Base-by-base conservation (phyloP, 1,139 yeast genomes). In the Sugiyamaella japonica region DNA sequence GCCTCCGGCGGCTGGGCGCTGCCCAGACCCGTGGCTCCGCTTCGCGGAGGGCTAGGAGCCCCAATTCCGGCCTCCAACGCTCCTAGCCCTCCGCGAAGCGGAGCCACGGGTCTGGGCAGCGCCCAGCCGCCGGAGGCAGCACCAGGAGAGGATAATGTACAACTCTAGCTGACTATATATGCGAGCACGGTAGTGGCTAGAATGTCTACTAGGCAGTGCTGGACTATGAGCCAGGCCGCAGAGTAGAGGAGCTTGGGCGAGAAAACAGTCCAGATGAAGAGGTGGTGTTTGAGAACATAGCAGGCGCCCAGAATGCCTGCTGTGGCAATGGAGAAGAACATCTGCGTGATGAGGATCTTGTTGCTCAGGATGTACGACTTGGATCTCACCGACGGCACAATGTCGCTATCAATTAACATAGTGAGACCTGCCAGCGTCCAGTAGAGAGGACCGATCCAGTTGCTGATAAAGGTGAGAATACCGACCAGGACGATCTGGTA, bases 261-360 rank as follows among this genome's bases (percentile, higher is more conserved):
- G 72, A 93, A 93, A 3, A 95, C 99, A 1, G 98, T 89, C 98
- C 99, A 95, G 13, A 95, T 86, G 68, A 93, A 93, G 56, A 93
- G 76, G 68, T 93, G 99, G 66, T 85, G 88, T 62, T 96, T 78
- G 60, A 91, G 76, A 28, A 81, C 76, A 53, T 80, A 78, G 67
- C 99, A 93, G 7, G 97, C 85, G 0, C 77, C 73, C 49, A 87
- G 68, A 52, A 91, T 64, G 2, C 72, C 79, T 41, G 79, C 76
- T 2, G 81, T 66, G 1, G 89, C 88, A 1, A 84, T 63, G 1
- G 85, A 73, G 66, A 87, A 87, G 66, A 86, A 87, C 7, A 79
- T 66, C 45, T 71, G 64, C 66, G 74, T 47, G 73, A 67, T 2
- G 69, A 64, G 41, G 6, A 65, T 59, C 42, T 60, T 63, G 20